Base-by-base conservation (phyloP, 495 filamentous ascomycete genomes). In the Pseudomonodictys pantanalensis region DNA sequence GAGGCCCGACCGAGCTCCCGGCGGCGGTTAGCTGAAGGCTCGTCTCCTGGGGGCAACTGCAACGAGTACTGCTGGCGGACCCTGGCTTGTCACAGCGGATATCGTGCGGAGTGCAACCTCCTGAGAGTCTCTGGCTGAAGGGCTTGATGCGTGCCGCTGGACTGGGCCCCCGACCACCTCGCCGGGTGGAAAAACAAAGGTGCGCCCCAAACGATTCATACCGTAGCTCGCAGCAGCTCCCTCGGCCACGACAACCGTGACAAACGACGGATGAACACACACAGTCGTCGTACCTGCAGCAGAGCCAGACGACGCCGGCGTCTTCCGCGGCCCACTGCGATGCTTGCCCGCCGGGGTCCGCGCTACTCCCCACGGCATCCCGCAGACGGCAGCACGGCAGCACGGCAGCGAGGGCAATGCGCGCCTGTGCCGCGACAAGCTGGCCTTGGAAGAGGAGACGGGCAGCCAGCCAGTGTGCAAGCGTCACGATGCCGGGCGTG, bases 31-130 rank as follows among this genome's bases (percentile, higher is more conserved):
- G 22, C 41, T 38, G 32, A 38, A n/a, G n/a, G 32, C 32, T 8
- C 32, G 32, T 8, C 32, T 8, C 8, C 32, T 38, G 32, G 32
- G 8, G 32, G 32, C 32, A n/a, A 38, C 32, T 38, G 32, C n/a
- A n/a, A n/a, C n/a, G n/a, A n/a, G n/a, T n/a, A n/a, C 32, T 3
- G 52, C 55, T 43, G 24, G 55, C 43, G 45, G 29, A 50, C 24
- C 55, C 55, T 58, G 55, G 55, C 23, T 24, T 58, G 55, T 58
- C 55, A 58, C 3, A 4, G 38, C 28, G 41, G 26, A 17, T 22
- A 6, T 17, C 3, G 41, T 39, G 35, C 24, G 48, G 48, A 52
- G 48, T 18, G 57, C 39, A 38, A 22, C 57, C 48, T 33, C 15
- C 48, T 15, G 32, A 35, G 32, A 35, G 32, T 15, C 32, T n/a